Base-by-base conservation (phyloP, 2,329 filamentous ascomycete species). In the Botrytis deweyae region DNA sequence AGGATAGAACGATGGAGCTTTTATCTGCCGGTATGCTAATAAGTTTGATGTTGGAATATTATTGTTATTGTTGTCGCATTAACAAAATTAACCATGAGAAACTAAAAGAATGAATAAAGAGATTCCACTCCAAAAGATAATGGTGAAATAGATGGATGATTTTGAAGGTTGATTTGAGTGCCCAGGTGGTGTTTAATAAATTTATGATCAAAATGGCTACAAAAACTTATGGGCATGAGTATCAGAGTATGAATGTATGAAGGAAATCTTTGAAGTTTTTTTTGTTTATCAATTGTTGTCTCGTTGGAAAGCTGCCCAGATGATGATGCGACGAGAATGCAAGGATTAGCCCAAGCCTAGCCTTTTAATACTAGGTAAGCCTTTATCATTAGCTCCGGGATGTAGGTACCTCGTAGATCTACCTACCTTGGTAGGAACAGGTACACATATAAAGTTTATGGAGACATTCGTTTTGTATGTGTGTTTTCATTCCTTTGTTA, bases 301-400 rank as follows among this genome's bases (percentile, higher is more conserved):
- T 64, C n/a, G 66, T 33, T 58, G 49, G 36, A 69, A 69, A 69
- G 66, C n/a, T 59, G 59, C 44, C 59, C 42, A 72, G 52, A 42
- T 59, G 67, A 70, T 65, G 63, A 65, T 65, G 59, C 44, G 59
- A 52, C 69, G 46, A 66, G 69, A 66, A 66, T 72, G 69, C 69
- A 71, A 71, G 69, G 69, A 71, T 71, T 38, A 49, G 33, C 33
- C 42, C 36, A 52, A 71, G 69, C 58, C 69, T 65, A 71, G 69
- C 40, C 55, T 49, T 49, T 63, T 36, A 25, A 18, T 29, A n/a
- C 49, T 52, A 52, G 49, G 49, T 52, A 29, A 69, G 55, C 72
- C 73, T 65, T 72, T 65, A 20, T 64, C 33, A 40, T 65, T 71
- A 65, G 69, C 69, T 65, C 69, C 69, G 69, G 69, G 69, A 68